phyloP scores from a whole-genome alignment of 768 basidiomycete species.

The Tricholoma saponaceum region DNA sequence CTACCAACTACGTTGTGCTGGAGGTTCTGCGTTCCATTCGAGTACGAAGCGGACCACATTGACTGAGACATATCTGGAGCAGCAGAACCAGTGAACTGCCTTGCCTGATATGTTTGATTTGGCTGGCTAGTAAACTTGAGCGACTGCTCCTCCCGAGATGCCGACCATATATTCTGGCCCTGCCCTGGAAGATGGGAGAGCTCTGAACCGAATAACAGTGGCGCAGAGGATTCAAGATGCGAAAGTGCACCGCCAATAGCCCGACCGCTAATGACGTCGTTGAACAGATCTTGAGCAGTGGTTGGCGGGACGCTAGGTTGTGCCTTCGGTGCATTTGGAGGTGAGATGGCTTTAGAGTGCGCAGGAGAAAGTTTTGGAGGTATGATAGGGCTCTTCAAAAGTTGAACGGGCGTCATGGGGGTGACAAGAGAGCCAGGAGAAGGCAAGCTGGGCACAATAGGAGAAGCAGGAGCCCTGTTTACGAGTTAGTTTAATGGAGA shows the following conservation, averaged over 20 bases:
- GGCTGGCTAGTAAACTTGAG: constrained; percentile 31
- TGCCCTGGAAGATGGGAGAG: constrained; percentile 37
- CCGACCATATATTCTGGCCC: constrained; percentile 64
- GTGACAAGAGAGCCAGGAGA: constrained; percentile 31
- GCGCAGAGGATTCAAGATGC: constrained; percentile 26
- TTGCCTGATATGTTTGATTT: constrained; percentile 28
- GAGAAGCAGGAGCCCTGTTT: constrained; percentile 25
- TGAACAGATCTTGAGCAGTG: constrained; percentile 67
- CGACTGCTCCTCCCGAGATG: constrained; percentile 46
- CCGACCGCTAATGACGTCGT: constrained; percentile 44
- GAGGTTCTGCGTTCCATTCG: constrained; percentile 24
- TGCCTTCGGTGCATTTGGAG: constrained; percentile 13
- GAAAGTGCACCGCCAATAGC: constrained; percentile 13
- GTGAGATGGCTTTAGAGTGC: constrained; percentile 17
- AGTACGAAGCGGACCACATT: constrained; percentile 32
- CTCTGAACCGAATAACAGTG: constrained; percentile 51
- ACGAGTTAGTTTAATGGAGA: background rate
- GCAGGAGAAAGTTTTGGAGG: constrained; percentile 29
- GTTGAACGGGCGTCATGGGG: constrained; percentile 31
- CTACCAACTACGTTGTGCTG: constrained; percentile 24
- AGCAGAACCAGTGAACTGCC: constrained; percentile 18
- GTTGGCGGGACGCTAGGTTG: constrained; percentile 29
- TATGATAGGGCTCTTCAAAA: constrained; percentile 26
- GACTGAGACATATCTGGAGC: constrained; percentile 29
- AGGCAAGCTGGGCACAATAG: constrained; percentile 20